Percentiles rank a stretch among this genome's conserved stretches.
Evolutionary conservation across 257 asterid species (phyloP).

Genomic region (Leptodermis oblonga): DNA sequence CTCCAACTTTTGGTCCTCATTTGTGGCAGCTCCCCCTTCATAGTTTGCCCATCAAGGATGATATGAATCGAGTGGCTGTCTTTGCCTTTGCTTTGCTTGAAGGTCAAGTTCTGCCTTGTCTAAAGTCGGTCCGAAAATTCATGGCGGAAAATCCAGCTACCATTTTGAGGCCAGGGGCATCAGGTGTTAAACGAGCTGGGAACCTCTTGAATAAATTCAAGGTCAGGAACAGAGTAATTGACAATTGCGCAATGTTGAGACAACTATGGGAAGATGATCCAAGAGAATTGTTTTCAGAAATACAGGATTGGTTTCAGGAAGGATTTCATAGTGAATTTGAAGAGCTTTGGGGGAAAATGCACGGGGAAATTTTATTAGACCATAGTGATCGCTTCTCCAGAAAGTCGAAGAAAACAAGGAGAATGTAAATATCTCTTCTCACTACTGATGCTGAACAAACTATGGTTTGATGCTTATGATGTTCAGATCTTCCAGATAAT

Average conservation of each 20-base stretch:
- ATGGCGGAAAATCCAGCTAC: constrained; percentile 33
- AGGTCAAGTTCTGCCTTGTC: constrained; percentile 74
- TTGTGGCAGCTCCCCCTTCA: constrained; percentile 72
- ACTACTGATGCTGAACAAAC: not conserved
- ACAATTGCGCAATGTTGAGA: constrained; percentile 29
- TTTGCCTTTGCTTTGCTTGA: constrained; percentile 64
- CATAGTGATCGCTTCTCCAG: constrained; percentile 9
- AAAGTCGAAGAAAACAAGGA: constrained; percentile 3
- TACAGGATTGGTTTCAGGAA: constrained; percentile 62
- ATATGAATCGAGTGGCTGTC: constrained; percentile 39
- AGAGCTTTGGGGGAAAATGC: constrained; percentile 18
- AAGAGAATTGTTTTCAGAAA: constrained; percentile 43
- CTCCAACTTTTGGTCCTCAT: constrained; percentile 74
- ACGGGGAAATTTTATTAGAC: constrained; percentile 15
- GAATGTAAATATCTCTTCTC: not conserved
- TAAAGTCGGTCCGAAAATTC: constrained; percentile 26
- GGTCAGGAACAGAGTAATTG: constrained; percentile 37
- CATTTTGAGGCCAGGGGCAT: constrained; percentile 72
- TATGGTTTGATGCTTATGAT: not conserved
- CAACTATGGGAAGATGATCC: constrained; percentile 44
- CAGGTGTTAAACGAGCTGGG: constrained; percentile 60
- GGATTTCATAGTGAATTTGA: constrained; percentile 16
- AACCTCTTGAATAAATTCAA: constrained; percentile 52
- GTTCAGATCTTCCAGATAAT: not conserved
- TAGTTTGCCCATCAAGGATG: constrained; percentile 50